A percentile compares a stretch with the other conserved stretches of the same genome.
Conservation (phyloP, 345 rosid genomes). For the Erodium maritimum region DNA sequence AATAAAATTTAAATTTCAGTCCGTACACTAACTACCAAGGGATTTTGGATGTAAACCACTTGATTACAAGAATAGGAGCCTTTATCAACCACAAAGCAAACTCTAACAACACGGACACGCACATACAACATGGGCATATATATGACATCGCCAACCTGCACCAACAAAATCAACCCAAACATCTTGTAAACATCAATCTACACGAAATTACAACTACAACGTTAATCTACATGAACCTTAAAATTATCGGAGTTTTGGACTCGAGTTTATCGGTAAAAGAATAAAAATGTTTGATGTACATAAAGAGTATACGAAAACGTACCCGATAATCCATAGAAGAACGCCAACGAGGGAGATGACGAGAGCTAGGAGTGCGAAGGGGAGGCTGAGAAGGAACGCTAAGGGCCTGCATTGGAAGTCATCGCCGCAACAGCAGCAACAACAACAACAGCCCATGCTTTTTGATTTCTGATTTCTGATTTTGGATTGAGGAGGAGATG, state of each 20-base stretch:
- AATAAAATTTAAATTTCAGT: too few relatives aligned
- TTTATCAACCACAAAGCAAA: slow-evolving; percentile 47
- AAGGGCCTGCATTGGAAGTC: slow-evolving; percentile 43
- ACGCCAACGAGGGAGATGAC: slow-evolving; percentile 43
- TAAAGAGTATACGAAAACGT: slow-evolving; percentile 2
- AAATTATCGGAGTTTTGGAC: too few relatives aligned
- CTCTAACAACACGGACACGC: slow-evolving; percentile 44
- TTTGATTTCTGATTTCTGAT: too few relatives aligned
- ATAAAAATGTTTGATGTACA: too few relatives aligned
- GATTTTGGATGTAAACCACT: slow-evolving; percentile 60
- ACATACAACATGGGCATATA: slow-evolving; percentile 56
- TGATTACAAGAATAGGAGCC: slow-evolving; percentile 41
- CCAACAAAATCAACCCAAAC: background rate
- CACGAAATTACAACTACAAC: background rate
- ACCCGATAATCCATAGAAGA: slow-evolving; percentile 53
- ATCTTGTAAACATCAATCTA: background rate
- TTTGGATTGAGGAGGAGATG: too few relatives aligned
- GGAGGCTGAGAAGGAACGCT: slow-evolving; percentile 55
- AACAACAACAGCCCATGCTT: too few relatives aligned
- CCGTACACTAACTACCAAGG: slow-evolving; percentile 49
- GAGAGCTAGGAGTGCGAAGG: slow-evolving; percentile 50
- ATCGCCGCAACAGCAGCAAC: too few relatives aligned
- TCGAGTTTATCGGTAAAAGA: too few relatives aligned
- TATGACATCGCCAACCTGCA: slow-evolving; percentile 44
- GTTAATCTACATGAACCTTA: background rate